Base-by-base conservation (phyloP, 495 filamentous ascomycete species). In the Penicillium flavigenum region DNA sequence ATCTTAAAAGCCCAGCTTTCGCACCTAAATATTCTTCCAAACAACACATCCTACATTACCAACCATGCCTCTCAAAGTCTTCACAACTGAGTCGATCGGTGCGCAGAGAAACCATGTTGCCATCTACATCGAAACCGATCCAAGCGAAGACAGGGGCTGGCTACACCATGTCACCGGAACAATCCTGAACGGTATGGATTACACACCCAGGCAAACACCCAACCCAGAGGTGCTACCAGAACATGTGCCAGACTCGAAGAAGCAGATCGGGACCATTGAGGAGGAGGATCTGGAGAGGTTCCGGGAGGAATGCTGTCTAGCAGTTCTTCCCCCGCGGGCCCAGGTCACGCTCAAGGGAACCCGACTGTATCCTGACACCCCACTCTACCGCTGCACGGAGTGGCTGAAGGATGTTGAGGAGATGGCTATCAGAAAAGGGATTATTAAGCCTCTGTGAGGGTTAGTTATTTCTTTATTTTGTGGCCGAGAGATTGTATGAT, bases 381-480 rank as follows among this genome's bases (percentile, higher is more conserved):
- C 54, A 34, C 61, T 55, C 11, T 54, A 58, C 48, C 48, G 49
- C 1, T 55, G 58, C 41, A 36, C 27, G 20, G 50, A 58, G 17
- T 61, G 54, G 58, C 29, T 61, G 31, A 56, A 39, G 27, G 62
- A 58, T 61, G 55, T 61, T 49, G 54, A 58, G 51, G 49, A 56
- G 34, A 14, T 51, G 61, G 61, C 54, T 32, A 32, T 61, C 29
- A 38, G 55, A 38, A 58, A 51, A 41, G 62, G 62, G 34, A 61
- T 64, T n/a, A 53, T 58, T 17, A 55, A 52, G 41, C 51, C 31
- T 11, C 1, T 47, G 3, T 38, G 22, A 55, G 6, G 20, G 20
- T 26, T 29, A 17, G 50, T 42, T 52, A 6, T 16, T 42, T 27
- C 6, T 24, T 31, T 20, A 16, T 27, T 24, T 4, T 3, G 19